phyloP scores from a whole-genome alignment of 345 rosid genomes.

The Orychophragmus violaceus region DNA sequence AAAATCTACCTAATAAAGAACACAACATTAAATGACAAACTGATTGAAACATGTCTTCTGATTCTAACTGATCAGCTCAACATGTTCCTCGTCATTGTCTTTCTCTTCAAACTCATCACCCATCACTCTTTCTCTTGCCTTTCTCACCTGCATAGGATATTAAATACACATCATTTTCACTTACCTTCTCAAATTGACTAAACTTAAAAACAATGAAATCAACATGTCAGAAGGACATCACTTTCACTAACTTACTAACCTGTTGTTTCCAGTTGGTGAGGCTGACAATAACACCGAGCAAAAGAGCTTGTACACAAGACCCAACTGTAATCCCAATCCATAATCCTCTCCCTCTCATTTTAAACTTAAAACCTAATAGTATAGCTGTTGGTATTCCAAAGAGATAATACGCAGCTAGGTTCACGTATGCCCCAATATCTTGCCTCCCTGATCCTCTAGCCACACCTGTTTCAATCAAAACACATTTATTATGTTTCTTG shows the following conservation, averaged over 20 bases:
- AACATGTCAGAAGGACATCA: neutral
- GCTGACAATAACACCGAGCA: conserved; percentile 26
- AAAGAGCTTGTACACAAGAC: conserved; percentile 16
- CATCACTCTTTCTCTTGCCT: conserved; percentile 26
- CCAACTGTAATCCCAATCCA: conserved; percentile 36
- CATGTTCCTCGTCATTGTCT: conserved; percentile 23
- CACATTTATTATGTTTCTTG: neutral
- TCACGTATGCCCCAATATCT: conserved; percentile 30
- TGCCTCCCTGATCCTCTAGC: conserved; percentile 38
- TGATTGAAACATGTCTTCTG: neutral
- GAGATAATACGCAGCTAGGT: conserved; percentile 30
- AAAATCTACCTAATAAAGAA: neutral
- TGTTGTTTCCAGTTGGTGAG: conserved; percentile 34
- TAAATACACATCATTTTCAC: neutral
- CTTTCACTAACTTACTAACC: conserved; percentile 17
- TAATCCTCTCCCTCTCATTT: conserved; percentile 27
- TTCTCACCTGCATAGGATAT: conserved; percentile 17
- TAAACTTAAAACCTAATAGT: conserved; percentile 19
- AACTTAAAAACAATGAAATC: neutral
- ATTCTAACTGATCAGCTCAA: neutral
- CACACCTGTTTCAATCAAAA: conserved; percentile 18
- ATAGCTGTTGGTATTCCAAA: conserved; percentile 30
- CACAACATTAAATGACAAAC: conserved; percentile 2
- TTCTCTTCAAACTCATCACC: conserved; percentile 18
- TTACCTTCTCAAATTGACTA: neutral